Percentiles rank a stretch among this genome's conserved stretches.
Evolutionary conservation across 2,329 filamentous ascomycete genomes (phyloP).

Genomic region (Myotisia sp.): DNA sequence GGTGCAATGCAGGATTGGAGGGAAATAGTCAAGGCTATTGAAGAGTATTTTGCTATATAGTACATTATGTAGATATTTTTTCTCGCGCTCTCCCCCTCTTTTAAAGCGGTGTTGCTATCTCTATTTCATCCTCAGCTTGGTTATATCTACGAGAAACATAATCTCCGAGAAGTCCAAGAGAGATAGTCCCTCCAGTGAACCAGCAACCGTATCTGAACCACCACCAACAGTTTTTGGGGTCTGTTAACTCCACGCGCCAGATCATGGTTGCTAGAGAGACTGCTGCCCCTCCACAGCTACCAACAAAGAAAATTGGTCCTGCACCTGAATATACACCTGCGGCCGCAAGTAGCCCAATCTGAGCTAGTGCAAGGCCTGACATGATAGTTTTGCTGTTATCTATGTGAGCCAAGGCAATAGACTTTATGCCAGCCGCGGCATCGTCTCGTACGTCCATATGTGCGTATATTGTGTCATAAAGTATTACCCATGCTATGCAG

Average conservation of each 20-base stretch:
- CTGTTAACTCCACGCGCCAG: slow-evolving; percentile 42
- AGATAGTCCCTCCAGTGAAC: slow-evolving; percentile 47
- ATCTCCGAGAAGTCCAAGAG: slow-evolving; percentile 41
- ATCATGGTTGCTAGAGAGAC: slow-evolving; percentile 45
- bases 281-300: slow-evolving; percentile 44
- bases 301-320: slow-evolving; percentile 45
- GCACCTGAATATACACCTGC: slow-evolving; percentile 37
- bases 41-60: slow-evolving; percentile 31
- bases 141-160: slow-evolving; percentile 27
- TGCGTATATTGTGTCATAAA: slow-evolving; percentile 40
- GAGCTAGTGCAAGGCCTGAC: slow-evolving; percentile 26
- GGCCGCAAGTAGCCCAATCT: slow-evolving; percentile 30
- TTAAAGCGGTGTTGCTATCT: too few species aligned
- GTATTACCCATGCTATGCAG: slow-evolving; percentile 35
- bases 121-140: background rate
- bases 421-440: slow-evolving; percentile 36
- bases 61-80: too few species aligned
- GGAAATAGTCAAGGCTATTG: slow-evolving; percentile 51
- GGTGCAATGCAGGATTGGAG: slow-evolving; percentile 70
- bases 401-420: slow-evolving; percentile 37
- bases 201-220: slow-evolving; percentile 51
- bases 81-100: too few species aligned
- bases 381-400: slow-evolving; percentile 33
- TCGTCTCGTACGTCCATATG: slow-evolving; percentile 40
- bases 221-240: slow-evolving; percentile 47